Conservation (phyloP, 202 grass and related monocot genomes). For the Setaria viridis region DNA sequence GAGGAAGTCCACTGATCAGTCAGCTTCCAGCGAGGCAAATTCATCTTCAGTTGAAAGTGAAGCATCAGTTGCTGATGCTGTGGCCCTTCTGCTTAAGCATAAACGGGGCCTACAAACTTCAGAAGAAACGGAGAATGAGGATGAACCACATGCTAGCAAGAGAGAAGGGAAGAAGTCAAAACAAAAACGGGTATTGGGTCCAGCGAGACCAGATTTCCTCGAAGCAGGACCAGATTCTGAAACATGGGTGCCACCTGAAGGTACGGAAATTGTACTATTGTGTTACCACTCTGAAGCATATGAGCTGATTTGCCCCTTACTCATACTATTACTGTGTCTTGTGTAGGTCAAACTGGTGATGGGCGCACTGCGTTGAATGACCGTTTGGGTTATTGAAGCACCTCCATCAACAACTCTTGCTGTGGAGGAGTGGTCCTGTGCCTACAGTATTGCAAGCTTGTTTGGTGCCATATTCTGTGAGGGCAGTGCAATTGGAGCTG, state of each 20-base stretch:
- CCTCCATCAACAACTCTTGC: not conserved
- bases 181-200: constrained; percentile 78
- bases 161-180: constrained; percentile 58
- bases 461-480: not conserved
- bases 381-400: constrained; percentile 82
- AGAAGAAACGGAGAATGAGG: constrained; percentile 63
- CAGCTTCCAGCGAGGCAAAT: constrained; percentile 44
- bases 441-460: not conserved
- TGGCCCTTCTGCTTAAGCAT: constrained; percentile 91
- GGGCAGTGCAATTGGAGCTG: not conserved
- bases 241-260: constrained; percentile 95
- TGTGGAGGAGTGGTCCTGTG: not conserved
- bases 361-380: constrained; percentile 90
- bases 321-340: constrained; percentile 33
- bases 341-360: constrained; percentile 99
- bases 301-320: constrained; percentile 22
- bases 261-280: constrained; percentile 48
- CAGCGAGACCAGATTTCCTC: constrained; percentile 85
- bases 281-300: not conserved
- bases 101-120: constrained; percentile 63
- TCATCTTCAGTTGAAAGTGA: constrained; percentile 60
- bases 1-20: constrained; percentile 55
- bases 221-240: constrained; percentile 62
- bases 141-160: constrained; percentile 25
- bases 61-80: constrained; percentile 83